A percentile compares a stretch with the other conserved stretches of the same genome.
phyloP scores from a whole-genome alignment of 495 filamentous ascomycete species.

The Hypoxylon rickii region DNA sequence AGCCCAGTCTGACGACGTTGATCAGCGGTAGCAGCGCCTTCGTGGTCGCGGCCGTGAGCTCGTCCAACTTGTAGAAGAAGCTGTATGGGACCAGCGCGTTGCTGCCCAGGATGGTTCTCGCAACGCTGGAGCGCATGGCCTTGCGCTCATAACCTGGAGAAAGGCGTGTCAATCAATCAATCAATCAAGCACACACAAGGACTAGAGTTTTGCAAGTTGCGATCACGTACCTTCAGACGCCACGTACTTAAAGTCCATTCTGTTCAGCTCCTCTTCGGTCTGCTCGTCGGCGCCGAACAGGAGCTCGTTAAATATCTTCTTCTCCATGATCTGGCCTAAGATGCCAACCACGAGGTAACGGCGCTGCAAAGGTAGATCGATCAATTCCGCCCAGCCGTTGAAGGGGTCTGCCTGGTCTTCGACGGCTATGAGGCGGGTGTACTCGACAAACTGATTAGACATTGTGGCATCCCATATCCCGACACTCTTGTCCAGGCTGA shows the following conservation, averaged over 20 bases:
- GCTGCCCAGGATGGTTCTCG: constrained; percentile 34
- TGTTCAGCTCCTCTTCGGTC: constrained; percentile 39
- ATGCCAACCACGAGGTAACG: constrained; percentile 49
- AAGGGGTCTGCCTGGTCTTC: constrained; percentile 43
- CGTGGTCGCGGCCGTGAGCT: constrained; percentile 44
- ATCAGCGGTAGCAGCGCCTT: constrained; percentile 49
- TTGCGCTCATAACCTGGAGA: constrained; percentile 50
- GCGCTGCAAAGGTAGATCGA: constrained; percentile 39
- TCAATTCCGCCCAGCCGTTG: constrained; percentile 48
- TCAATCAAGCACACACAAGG: neutral
- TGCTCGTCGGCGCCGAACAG: constrained; percentile 46
- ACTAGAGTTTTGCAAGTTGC: neutral
- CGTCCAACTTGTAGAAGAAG: constrained; percentile 50
- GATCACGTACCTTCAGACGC: constrained; percentile 45
- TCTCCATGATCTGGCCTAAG: constrained; percentile 47
- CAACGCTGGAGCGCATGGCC: constrained; percentile 36
- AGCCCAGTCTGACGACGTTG: constrained; percentile 32
- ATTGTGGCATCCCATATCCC: constrained; percentile 24
- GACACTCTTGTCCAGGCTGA: neutral
- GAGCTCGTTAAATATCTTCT: constrained; percentile 48
- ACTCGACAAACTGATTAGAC: constrained; percentile 41
- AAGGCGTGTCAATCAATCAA: neutral
- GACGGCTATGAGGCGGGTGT: constrained; percentile 39
- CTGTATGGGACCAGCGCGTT: constrained; percentile 39
- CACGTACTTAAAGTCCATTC: constrained; percentile 40